Evolutionary conservation across 2,329 filamentous ascomycete species (phyloP).

Genomic region (Hymenoscyphus fraxineus): DNA sequence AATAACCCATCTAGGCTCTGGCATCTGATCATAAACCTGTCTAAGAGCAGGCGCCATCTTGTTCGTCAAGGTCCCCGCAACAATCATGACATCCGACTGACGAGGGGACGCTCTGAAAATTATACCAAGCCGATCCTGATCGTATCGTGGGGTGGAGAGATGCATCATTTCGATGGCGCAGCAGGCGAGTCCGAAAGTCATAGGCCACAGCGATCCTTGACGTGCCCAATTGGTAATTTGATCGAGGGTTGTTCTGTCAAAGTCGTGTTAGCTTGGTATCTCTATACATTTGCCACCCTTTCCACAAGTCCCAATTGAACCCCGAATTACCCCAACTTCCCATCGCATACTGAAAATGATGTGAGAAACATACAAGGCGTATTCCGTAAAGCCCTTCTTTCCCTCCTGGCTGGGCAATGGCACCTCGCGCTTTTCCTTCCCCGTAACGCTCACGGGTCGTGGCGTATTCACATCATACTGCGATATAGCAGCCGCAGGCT

Average conservation of each 20-base stretch:
- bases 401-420: conserved; percentile 73
- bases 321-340: neutral
- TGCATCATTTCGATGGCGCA: conserved; percentile 94
- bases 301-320: neutral
- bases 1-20: conserved; percentile 80
- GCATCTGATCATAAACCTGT: conserved; percentile 95
- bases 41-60: conserved; percentile 92
- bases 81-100: conserved; percentile 90
- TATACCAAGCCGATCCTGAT: conserved; percentile 83
- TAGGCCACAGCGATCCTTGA: conserved; percentile 81
- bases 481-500: conserved; percentile 55
- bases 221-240: conserved; percentile 79
- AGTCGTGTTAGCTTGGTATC: conserved; percentile 11
- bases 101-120: conserved; percentile 86
- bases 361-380: conserved; percentile 67
- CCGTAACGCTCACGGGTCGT: conserved; percentile 47
- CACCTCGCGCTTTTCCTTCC: conserved; percentile 62
- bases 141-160: conserved; percentile 80
- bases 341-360: neutral
- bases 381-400: conserved; percentile 78
- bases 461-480: conserved; percentile 51
- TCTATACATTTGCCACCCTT: neutral
- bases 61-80: conserved; percentile 88
- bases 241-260: conserved; percentile 71
- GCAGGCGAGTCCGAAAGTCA: conserved; percentile 85